Base-by-base conservation (phyloP, 495 filamentous ascomycete species). In the Annulohypoxylon stygium region DNA sequence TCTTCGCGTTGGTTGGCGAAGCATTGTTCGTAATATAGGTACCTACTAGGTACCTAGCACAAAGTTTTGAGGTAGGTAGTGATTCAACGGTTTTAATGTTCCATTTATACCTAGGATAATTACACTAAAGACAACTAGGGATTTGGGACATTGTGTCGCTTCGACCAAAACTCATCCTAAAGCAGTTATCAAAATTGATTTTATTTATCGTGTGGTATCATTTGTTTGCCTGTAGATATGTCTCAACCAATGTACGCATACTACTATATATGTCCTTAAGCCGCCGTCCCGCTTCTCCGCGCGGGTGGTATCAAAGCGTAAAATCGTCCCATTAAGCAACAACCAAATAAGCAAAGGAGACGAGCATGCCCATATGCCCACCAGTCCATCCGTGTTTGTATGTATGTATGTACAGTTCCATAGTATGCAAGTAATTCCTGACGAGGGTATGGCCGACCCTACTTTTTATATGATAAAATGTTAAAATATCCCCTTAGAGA, bases 301-400 rank as follows among this genome's bases (percentile, higher is more conserved):
- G 37, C 30, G 37, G 50, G 50, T 55, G 51, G 63, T 57, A 65
- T 57, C 50, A 65, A 57, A 65, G 23, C 39, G 60, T 63, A 57
- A 70, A 50, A 41, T 70, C 59, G 50, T 48, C 34, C 60, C 48
- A 57, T 30, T 16, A 34, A 61, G n/a, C 57, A 68, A 37, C 20
- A 23, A 23, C 30, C 5, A 34, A 62, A 34, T 20, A 39, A n/a
- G 20, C 10, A 59, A 14, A 14, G 5, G 11, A 48, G 20, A 50
- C 1, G 45, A 58, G 53, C 11, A 30, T n/a, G 50, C 64, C 12
- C 54, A 33, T 14, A 37, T 18, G 30, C 11, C 58, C 58, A 18
- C n/a, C 12, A 23, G 14, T 48, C 41, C 37, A 45, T 30, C 36
- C 59, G 6, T 48, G 20, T 14, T 34, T 45, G 2, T 25, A 48